These are phyloP conservation scores for Butyriboletus loyo DNA, from an alignment of 768 basidiomycete genomes.

Conservation along the genomic window DNA sequence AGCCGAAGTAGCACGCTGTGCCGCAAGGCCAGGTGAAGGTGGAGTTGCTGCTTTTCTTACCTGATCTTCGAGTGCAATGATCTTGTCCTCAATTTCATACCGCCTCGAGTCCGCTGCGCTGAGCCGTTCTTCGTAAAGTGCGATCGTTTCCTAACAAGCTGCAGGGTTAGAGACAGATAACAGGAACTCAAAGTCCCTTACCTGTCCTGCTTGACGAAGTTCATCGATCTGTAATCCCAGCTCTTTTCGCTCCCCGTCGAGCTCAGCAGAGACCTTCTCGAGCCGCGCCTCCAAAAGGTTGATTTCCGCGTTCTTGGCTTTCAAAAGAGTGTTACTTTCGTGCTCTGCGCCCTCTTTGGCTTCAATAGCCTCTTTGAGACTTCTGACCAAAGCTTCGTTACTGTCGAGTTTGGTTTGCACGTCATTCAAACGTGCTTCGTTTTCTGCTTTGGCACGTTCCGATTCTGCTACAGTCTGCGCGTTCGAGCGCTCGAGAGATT, in stretches of 20 bases:
- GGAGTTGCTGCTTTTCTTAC: conserved; percentile 31
- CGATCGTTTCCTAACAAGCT: conserved; percentile 77
- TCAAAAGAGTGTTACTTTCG: conserved; percentile 48
- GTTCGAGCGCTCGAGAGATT: conserved; percentile 45
- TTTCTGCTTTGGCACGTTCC: conserved; percentile 47
- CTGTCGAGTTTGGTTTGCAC: conserved; percentile 44
- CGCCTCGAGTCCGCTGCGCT: conserved; percentile 65
- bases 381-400: conserved; percentile 41
- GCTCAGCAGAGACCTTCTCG: conserved; percentile 43
- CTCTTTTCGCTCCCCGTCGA: conserved; percentile 61
- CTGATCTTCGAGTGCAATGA: conserved; percentile 57
- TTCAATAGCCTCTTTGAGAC: conserved; percentile 51
- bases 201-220: conserved; percentile 85
- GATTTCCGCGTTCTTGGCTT: conserved; percentile 62
- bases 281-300: conserved; percentile 47
- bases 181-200: conserved; percentile 30
- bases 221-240: conserved; percentile 76
- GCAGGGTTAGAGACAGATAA: neutral
- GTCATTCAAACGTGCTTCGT: conserved; percentile 41
- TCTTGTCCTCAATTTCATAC: conserved; percentile 73
- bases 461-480: conserved; percentile 37
- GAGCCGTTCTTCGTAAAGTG: conserved; percentile 88
- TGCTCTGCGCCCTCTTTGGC: conserved; percentile 49
- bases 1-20: conserved; percentile 57
- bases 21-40: conserved; percentile 33